Percentiles rank a stretch among this genome's conserved stretches.
phyloP scores from a whole-genome alignment of 2,329 filamentous ascomycete species.

The Corniculantispora saksenae region DNA sequence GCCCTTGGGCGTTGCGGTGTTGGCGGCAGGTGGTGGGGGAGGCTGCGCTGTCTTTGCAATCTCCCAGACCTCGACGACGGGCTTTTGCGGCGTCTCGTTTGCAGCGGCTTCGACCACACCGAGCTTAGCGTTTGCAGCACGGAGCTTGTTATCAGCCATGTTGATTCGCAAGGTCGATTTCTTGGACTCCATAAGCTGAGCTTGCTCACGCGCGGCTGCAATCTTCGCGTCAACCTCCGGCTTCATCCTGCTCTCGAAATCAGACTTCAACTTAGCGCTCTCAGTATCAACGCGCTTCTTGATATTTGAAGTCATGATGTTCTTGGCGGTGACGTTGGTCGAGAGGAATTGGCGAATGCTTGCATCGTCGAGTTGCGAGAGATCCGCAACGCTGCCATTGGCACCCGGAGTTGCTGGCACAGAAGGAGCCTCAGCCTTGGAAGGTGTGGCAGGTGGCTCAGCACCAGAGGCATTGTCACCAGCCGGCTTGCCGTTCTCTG shows the following conservation, averaged over 20 bases:
- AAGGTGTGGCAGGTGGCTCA: slow-evolving; percentile 28
- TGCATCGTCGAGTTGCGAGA: slow-evolving; percentile 54
- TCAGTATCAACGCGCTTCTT: slow-evolving; percentile 70
- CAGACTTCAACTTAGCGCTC: slow-evolving; percentile 59
- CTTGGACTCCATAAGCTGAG: slow-evolving; percentile 72
- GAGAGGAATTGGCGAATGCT: slow-evolving; percentile 59
- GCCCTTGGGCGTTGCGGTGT: slow-evolving; percentile 18
- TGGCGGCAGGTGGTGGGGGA: slow-evolving; percentile 25
- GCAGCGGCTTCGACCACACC: slow-evolving; percentile 79
- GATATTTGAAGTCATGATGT: slow-evolving; percentile 61
- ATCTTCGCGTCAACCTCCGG: slow-evolving; percentile 56
- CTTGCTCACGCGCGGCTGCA: slow-evolving; percentile 58
- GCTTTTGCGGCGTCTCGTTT: slow-evolving; percentile 78
- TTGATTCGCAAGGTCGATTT: slow-evolving; percentile 74
- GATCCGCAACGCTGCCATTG: slow-evolving; percentile 37
- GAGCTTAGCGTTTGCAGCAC: slow-evolving; percentile 68
- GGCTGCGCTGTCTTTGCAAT: slow-evolving; percentile 61
- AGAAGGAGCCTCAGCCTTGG: slow-evolving; percentile 37
- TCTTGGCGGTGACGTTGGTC: slow-evolving; percentile 58
- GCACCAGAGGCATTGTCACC: slow-evolving; percentile 23
- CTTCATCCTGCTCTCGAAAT: slow-evolving; percentile 49
- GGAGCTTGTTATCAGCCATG: slow-evolving; percentile 72
- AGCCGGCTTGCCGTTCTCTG: slow-evolving; percentile 45
- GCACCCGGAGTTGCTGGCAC: slow-evolving; percentile 38
- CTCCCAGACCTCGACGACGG: slow-evolving; percentile 85